Evolutionary conservation across 2,329 filamentous ascomycete genomes (phyloP), one percentile per base, ranked within the genome.

Genomic region (Hypomyces perniciosus): DNA sequence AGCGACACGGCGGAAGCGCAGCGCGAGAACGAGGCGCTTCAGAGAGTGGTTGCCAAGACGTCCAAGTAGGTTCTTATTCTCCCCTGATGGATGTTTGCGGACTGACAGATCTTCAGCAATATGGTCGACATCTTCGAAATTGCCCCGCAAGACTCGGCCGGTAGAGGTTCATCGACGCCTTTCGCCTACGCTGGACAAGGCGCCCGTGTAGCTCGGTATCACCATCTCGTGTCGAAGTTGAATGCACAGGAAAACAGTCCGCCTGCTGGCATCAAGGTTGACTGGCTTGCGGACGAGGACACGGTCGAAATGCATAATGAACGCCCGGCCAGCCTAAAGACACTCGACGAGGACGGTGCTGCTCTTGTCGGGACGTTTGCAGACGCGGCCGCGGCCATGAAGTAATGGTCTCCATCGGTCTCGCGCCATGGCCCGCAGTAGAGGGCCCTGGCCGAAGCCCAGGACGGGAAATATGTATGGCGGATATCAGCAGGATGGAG

Each of bases 41-140:
- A 84, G 63, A 74, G 78, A 56, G 80, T 85, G 4, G 79, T 85
- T 31, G 78, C 79, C 42, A 78, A 78, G 56, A 85, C 82, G 44
- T 83, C 82, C 44, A 80, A 83, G 82, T 85, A 72, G 56, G 74
- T 62, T 3, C 20, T 20, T 20, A 3, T 26, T 35, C 28, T n/a
- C 28, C 20, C 30, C 31, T 28, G 30, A 26, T 9, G 30, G 31
- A 13, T 41, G n/a, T 28, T 31, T 39, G 33, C 4, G n/a, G 12
- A 37, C 26, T 20, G 31, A 41, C 8, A n/a, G 29, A 31, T 48
- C 43, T 55, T 45, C 61, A 85, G 82, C 60, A 83, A 84, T 60
- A 79, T 85, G 68, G 81, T 85, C 54, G 82, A 85, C 62, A 80
- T 85, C 43, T 85, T 84, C 67, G 81, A 84, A 56, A 82, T 84